phyloP scores from a whole-genome alignment of 2,329 filamentous ascomycete species.

The Leptographium wingfieldii region DNA sequence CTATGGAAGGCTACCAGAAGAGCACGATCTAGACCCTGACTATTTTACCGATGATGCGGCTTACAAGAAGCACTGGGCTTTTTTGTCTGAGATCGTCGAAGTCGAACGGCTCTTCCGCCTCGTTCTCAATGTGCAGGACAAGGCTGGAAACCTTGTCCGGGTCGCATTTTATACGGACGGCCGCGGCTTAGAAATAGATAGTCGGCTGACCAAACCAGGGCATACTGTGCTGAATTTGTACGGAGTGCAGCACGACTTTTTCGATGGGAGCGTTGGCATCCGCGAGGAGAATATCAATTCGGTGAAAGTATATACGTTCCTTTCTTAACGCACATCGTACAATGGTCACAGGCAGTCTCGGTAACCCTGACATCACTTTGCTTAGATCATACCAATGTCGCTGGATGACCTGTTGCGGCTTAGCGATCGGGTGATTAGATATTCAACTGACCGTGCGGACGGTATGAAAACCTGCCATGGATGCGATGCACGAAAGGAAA shows the following conservation, averaged over 20 bases:
- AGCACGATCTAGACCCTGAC: background rate
- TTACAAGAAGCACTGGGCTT: background rate
- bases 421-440: background rate
- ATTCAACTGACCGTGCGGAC: background rate
- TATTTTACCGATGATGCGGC: background rate
- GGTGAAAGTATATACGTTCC: background rate
- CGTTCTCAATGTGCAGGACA: background rate
- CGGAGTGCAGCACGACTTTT: background rate
- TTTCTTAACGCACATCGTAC: background rate
- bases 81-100: background rate
- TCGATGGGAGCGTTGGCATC: background rate
- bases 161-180: background rate
- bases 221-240: background rate
- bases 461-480: background rate
- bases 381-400: constrained; percentile 1
- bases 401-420: background rate
- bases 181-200: background rate
- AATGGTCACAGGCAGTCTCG: background rate
- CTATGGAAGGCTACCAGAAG: background rate
- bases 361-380: background rate
- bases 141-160: background rate
- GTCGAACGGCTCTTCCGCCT: background rate
- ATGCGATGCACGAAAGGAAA: background rate
- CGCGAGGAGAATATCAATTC: background rate
- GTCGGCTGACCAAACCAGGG: background rate